Conservation (phyloP, 306 rosid species). For the Trifolium subterraneum region DNA sequence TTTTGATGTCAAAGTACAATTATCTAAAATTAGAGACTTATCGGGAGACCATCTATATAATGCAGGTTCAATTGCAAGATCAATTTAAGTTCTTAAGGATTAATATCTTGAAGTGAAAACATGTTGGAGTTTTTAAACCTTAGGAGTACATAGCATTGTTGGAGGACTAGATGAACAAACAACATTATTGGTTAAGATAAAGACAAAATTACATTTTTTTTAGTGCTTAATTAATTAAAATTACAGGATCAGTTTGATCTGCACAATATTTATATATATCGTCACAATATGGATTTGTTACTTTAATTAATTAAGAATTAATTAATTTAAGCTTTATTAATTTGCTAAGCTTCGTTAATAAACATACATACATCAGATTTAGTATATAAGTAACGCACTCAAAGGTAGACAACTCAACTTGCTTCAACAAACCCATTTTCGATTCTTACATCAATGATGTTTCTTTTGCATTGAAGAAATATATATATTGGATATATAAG, state of each 20-base stretch:
- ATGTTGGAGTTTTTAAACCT: neutral
- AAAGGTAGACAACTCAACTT: conserved; percentile 39
- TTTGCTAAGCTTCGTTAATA: conserved; percentile 34
- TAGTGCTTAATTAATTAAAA: conserved; percentile 1
- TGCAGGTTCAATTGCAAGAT: neutral
- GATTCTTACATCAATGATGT: conserved; percentile 63
- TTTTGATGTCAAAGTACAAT: too few relatives aligned
- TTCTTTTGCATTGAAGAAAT: conserved; percentile 67
- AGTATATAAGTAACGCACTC: conserved; percentile 28
- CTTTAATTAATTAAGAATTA: neutral
- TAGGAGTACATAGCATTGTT: too few relatives aligned
- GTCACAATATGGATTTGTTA: conserved; percentile 6
- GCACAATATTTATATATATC: neutral
- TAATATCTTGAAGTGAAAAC: neutral
- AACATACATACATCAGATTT: conserved; percentile 41
- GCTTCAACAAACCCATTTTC: conserved; percentile 50
- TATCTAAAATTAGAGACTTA: too few relatives aligned
- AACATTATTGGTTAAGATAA: conserved; percentile 24
- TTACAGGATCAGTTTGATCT: conserved; percentile 1
- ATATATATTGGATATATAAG: neutral
- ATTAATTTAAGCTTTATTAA: conserved; percentile 30
- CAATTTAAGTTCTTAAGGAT: neutral
- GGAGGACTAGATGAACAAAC: conserved; percentile 20
- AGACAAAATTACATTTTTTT: conserved; percentile 30
- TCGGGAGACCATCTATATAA: too few relatives aligned